These are phyloP conservation scores for Trichoderma virens DNA, from an alignment of 495 filamentous ascomycete species.

Conservation along the genomic window DNA sequence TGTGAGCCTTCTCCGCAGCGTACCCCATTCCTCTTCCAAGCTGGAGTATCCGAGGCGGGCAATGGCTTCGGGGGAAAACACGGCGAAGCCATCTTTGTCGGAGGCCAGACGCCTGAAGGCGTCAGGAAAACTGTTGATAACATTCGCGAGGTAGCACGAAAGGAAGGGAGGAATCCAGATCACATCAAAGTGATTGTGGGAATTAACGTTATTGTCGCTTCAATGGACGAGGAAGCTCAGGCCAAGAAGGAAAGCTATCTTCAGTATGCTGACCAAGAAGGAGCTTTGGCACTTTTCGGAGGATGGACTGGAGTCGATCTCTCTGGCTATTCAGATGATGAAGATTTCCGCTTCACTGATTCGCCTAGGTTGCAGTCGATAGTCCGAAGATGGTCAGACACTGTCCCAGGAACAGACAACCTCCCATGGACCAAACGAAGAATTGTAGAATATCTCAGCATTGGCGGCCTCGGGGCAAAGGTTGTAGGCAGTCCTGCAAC, in stretches of 20 bases:
- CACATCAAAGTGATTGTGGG: constrained; percentile 54
- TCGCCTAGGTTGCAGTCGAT: constrained; percentile 18
- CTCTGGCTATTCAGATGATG: constrained; percentile 46
- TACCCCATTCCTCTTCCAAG: constrained; percentile 58
- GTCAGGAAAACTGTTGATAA: constrained; percentile 44
- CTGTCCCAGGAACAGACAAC: constrained; percentile 40
- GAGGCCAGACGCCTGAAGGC: constrained; percentile 43
- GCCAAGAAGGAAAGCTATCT: constrained; percentile 45
- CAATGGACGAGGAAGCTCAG: constrained; percentile 49
- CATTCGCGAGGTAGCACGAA: constrained; percentile 45
- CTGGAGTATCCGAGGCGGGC: constrained; percentile 52
- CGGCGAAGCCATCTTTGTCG: constrained; percentile 59
- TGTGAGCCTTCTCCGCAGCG: constrained; percentile 55
- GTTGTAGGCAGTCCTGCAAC: constrained; percentile 47
- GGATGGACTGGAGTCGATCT: constrained; percentile 60
- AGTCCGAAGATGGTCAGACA: constrained; percentile 16
- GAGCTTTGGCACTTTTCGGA: constrained; percentile 51
- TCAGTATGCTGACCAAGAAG: constrained; percentile 44
- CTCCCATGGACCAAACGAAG: constrained; percentile 47
- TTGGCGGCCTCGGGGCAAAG: constrained; percentile 49
- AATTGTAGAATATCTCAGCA: constrained; percentile 47
- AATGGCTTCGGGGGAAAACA: constrained; percentile 52
- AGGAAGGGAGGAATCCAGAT: constrained; percentile 44
- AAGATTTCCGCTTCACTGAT: constrained; percentile 46
- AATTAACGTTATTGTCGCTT: constrained; percentile 49